These are phyloP conservation scores for Erythrophleum fordii DNA, from an alignment of 306 rosid species.

Conservation along the genomic window DNA sequence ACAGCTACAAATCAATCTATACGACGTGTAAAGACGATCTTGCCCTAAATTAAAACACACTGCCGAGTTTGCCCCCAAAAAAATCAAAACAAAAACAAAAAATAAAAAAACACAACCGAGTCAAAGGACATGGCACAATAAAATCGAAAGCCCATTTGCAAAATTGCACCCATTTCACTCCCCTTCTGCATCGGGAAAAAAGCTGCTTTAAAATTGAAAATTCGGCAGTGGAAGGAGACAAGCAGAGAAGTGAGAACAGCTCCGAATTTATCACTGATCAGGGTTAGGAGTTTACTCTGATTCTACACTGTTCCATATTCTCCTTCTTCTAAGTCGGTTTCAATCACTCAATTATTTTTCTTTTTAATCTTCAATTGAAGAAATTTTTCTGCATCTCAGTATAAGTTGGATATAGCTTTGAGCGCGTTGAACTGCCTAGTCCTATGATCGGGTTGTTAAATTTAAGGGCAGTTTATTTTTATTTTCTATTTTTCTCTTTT, in stretches of 20 bases:
- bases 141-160: conserved; percentile 49
- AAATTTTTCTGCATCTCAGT: conserved; percentile 21
- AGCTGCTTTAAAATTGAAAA: conserved; percentile 53
- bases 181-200: neutral
- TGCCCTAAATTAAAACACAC: neutral
- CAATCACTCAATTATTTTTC: neutral
- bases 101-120: conserved; percentile 46
- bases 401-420: conserved; percentile 27
- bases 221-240: conserved; percentile 46
- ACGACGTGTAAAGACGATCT: neutral
- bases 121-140: conserved; percentile 61
- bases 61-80: too few relatives aligned
- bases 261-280: conserved; percentile 56
- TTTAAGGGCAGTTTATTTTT: neutral
- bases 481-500: neutral
- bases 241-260: conserved; percentile 40
- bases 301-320: conserved; percentile 34
- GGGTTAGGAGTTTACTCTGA: conserved; percentile 51
- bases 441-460: conserved; percentile 49
- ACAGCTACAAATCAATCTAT: neutral
- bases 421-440: conserved; percentile 26
- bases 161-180: conserved; percentile 18
- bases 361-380: conserved; percentile 3
- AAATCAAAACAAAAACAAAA: too few relatives aligned
- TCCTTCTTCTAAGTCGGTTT: conserved; percentile 19